Conservation (phyloP, 352 stramenopile species). For the Phytopythium cucurbitacearum region DNA sequence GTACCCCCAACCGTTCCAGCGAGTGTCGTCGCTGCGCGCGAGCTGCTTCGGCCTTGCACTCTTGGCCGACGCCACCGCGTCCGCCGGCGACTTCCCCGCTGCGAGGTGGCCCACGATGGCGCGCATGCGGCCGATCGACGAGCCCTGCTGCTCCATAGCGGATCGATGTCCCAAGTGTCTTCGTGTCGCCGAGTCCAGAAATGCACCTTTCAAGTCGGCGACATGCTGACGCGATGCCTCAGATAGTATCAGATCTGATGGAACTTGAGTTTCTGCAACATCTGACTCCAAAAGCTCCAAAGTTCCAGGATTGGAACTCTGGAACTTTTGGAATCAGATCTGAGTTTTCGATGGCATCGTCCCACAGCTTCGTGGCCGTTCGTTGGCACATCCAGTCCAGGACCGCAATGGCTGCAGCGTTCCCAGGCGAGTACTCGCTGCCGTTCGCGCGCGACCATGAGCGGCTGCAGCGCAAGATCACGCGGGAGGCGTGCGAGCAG, state of each 20-base stretch:
- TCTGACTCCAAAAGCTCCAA: too few relatives aligned
- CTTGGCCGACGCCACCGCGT: conserved; percentile 1
- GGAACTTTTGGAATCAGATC: too few relatives aligned
- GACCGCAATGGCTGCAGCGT: conserved; percentile 6
- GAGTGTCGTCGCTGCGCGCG: conserved; percentile 29
- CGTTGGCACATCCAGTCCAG: too few relatives aligned
- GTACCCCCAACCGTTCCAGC: conserved; percentile 77
- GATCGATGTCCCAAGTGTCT: too few relatives aligned
- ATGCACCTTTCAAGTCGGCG: too few relatives aligned
- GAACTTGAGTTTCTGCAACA: too few relatives aligned
- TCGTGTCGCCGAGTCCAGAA: too few relatives aligned
- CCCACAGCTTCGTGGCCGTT: too few relatives aligned
- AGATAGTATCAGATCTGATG: too few relatives aligned
- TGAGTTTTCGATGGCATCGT: too few relatives aligned
- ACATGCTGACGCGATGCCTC: too few relatives aligned
- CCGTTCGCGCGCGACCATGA: conserved; percentile 53
- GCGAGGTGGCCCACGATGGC: conserved; percentile 41
- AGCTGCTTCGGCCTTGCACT: conserved; percentile 8
- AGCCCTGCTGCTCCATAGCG: not conserved
- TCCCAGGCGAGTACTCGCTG: conserved; percentile 37
- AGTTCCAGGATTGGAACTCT: too few relatives aligned
- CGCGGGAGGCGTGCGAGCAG: conserved; percentile 28
- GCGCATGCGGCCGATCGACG: conserved; percentile 47
- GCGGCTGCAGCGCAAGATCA: conserved; percentile 44
- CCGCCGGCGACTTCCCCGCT: not conserved